Percentiles rank a stretch among this genome's conserved stretches.
Conservation (phyloP, 306 rosid species). For the Geum urbanum region DNA sequence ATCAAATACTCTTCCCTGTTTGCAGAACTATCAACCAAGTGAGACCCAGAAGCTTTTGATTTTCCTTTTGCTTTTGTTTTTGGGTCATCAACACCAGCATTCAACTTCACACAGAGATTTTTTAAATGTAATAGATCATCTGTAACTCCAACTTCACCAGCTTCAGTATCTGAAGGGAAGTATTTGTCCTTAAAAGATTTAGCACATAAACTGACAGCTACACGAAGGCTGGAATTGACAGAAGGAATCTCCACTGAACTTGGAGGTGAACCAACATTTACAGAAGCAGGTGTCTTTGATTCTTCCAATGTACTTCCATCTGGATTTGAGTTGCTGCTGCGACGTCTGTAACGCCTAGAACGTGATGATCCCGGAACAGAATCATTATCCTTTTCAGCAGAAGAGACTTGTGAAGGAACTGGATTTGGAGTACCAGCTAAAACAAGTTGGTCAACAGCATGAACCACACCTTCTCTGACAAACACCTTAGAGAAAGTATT, state of each 20-base stretch:
- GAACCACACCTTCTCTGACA: conserved; percentile 93
- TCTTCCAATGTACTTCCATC: conserved; percentile 77
- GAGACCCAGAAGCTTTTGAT: conserved; percentile 65
- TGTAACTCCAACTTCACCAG: conserved; percentile 78
- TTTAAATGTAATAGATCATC: conserved; percentile 81
- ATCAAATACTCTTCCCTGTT: conserved; percentile 62
- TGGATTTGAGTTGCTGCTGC: conserved; percentile 56
- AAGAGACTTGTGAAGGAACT: conserved; percentile 50
- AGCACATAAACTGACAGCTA: conserved; percentile 74
- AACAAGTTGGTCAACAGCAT: conserved; percentile 94
- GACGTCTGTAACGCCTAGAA: conserved; percentile 82
- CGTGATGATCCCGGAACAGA: conserved; percentile 66
- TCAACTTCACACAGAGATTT: conserved; percentile 74
- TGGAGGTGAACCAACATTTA: conserved; percentile 72
- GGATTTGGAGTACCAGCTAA: conserved; percentile 52
- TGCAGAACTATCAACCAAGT: conserved; percentile 41
- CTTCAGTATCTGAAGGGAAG: conserved; percentile 79
- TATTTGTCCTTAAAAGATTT: conserved; percentile 78
- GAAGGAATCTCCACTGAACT: conserved; percentile 69
- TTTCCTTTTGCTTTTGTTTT: conserved; percentile 74
- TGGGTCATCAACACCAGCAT: conserved; percentile 71
- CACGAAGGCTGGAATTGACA: conserved; percentile 60
- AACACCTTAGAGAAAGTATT: conserved; percentile 83
- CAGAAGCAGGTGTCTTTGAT: conserved; percentile 50
- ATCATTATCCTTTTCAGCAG: conserved; percentile 73